Evolutionary conservation across 495 filamentous ascomycete genomes (phyloP), one percentile per base, ranked within the genome.

Genomic region (Pyrenopolyporus hunteri): DNA sequence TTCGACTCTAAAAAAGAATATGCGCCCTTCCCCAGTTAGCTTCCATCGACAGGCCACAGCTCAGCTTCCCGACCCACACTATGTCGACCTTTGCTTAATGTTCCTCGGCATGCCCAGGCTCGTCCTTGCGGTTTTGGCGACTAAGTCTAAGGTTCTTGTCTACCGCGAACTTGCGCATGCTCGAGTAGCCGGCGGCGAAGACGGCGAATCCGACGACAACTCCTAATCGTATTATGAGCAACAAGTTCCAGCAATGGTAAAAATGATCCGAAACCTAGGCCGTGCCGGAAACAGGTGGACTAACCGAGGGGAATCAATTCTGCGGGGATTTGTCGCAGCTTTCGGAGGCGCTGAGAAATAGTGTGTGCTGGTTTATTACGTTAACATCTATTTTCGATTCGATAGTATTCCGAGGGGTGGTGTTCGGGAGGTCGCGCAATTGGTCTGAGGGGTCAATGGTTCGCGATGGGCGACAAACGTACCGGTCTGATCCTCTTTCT

Each of bases 241-340:
- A n/a, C n/a, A n/a, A n/a, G n/a, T n/a, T n/a, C n/a, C n/a, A n/a
- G n/a, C n/a, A n/a, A n/a, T 32, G 64, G 39, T 23, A 68, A 60
- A 33, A 35, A 26, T 45, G 13, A 1, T 58, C 14, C 10, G 8
- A 4, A 13, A 40, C 5, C 6, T 31, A 1, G 13, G 9, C 16
- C 29, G 51, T 14, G 11, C n/a, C n/a, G n/a, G n/a, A n/a, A n/a
- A n/a, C 28, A 48, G 32, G 23, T 67, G 44, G 53, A 80, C 86
- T 74, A 88, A 96, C 93, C 91, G 64, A 99, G 85, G 67, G 94
- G 94, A 69, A 93, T 85, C 85, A 99, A 83, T 82, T 99, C 94
- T 44, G 93, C 86, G 57, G 94, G 94, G 71, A 96, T 86, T 80
- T 85, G 85, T 84, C 89, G 91, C 57, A 97, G 78, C 61, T 82